Evolutionary conservation across 495 filamentous ascomycete species (phyloP).

Genomic region (Lasiosphaeria miniovina): DNA sequence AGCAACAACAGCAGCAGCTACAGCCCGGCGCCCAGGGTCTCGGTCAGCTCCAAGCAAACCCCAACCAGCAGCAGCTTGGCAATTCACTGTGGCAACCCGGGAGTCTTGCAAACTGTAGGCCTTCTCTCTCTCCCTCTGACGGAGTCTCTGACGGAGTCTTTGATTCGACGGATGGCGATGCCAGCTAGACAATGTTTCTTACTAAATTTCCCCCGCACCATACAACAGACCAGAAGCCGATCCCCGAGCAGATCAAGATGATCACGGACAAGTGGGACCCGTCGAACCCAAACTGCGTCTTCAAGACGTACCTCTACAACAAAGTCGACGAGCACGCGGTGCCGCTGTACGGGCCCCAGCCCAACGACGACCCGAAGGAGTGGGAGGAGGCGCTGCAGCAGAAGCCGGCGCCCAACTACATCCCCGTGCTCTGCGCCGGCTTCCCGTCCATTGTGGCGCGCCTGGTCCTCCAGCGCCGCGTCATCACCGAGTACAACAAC

Average conservation of each 20-base stretch:
- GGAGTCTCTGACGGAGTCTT: conserved; percentile 7
- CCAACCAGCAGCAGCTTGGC: conserved; percentile 28
- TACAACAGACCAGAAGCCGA: conserved; percentile 65
- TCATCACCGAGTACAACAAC: conserved; percentile 66
- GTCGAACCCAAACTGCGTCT: conserved; percentile 63
- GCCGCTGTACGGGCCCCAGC: conserved; percentile 75
- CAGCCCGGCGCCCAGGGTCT: not conserved
- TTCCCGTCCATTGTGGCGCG: conserved; percentile 66
- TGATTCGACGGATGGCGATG: not conserved
- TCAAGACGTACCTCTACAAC: conserved; percentile 95
- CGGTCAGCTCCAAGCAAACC: not conserved
- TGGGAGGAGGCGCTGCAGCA: conserved; percentile 92
- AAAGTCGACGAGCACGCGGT: conserved; percentile 72
- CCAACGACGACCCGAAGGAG: conserved; percentile 73
- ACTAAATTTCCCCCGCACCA: conserved; percentile 14
- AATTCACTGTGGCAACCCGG: conserved; percentile 49
- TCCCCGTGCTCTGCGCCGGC: conserved; percentile 62
- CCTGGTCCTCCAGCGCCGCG: conserved; percentile 70
- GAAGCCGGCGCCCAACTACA: conserved; percentile 72
- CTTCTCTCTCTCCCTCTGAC: not conserved
- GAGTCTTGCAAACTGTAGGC: conserved; percentile 43
- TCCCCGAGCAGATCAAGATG: conserved; percentile 77
- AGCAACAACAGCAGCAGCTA: conserved; percentile 18
- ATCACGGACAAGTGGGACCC: conserved; percentile 85
- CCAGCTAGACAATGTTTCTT: not conserved